Evolutionary conservation across 169 alveolate species (phyloP).

Genomic region (Neospora caninum): DNA sequence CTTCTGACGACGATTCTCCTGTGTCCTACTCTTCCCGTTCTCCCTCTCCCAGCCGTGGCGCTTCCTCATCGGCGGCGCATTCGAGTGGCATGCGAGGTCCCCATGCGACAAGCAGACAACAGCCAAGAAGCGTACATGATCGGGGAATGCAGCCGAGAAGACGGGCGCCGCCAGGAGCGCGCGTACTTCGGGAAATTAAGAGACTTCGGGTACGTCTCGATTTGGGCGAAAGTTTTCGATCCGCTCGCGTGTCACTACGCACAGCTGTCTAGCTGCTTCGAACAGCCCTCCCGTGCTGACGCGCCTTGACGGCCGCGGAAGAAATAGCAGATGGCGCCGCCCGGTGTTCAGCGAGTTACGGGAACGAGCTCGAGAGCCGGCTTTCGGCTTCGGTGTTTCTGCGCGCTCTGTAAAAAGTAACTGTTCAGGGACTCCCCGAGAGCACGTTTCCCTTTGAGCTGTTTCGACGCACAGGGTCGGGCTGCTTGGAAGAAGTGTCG

Average conservation of each 20-base stretch:
- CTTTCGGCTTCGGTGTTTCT: background rate
- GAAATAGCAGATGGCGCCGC: background rate
- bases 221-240: no score
- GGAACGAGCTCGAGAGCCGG: background rate
- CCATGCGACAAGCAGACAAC: background rate
- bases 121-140: background rate
- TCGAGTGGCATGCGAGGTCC: background rate
- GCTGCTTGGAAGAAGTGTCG: no score
- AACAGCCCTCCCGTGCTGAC: background rate
- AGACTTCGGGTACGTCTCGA: background rate
- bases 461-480: background rate
- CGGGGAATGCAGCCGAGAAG: background rate
- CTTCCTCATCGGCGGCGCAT: background rate
- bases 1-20: conserved; percentile 16
- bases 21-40: background rate
- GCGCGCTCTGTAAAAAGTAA: no score
- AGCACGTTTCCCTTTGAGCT: background rate
- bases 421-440: background rate
- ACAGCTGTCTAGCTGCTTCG: background rate
- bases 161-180: conserved; percentile 18
- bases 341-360: background rate
- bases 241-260: no score
- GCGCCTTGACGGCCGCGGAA: background rate
- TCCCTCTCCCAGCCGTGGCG: background rate
- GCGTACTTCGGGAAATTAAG: background rate